Percentiles rank a stretch among this genome's conserved stretches.
Conservation (phyloP, 441 rosid genomes). For the Arabidopsis lyrata region DNA sequence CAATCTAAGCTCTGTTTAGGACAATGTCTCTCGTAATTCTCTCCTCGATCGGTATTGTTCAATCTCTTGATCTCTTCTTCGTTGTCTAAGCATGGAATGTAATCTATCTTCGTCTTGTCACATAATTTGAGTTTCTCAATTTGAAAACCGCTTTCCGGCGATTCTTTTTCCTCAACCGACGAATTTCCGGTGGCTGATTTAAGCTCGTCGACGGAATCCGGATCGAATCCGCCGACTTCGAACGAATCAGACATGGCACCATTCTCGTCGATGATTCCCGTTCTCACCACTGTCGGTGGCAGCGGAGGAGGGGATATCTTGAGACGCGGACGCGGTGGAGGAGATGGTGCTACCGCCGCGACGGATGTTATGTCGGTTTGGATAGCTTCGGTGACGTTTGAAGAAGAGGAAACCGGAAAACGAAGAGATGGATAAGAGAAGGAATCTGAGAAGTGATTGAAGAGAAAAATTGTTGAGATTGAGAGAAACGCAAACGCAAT, state of each 20-base stretch:
- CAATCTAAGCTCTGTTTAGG: constrained; percentile 53
- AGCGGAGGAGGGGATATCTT: constrained; percentile 47
- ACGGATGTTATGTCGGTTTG: constrained; percentile 17
- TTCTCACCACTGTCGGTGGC: constrained; percentile 47
- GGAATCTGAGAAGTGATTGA: constrained; percentile 45
- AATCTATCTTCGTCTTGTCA: constrained; percentile 49
- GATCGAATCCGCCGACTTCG: constrained; percentile 59
- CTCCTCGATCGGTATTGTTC: constrained; percentile 49
- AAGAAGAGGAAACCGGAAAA: constrained; percentile 23
- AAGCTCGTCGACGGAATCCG: constrained; percentile 47
- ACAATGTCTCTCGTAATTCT: constrained; percentile 64
- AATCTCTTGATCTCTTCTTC: constrained; percentile 51
- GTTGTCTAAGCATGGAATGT: constrained; percentile 58
- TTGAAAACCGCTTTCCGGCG: constrained; percentile 11
- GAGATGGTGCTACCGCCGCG: constrained; percentile 32
- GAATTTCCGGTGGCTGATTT: constrained; percentile 35
- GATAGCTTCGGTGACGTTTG: constrained; percentile 29
- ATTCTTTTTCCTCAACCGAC: constrained; percentile 2
- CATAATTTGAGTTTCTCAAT: constrained; percentile 45
- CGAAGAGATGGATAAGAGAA: constrained; percentile 42
- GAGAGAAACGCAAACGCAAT: constrained; percentile 51
- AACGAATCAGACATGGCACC: constrained; percentile 60
- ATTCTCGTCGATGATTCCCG: constrained; percentile 62
- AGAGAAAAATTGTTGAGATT: constrained; percentile 44
- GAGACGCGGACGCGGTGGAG: constrained; percentile 44